phyloP scores from a whole-genome alignment of 768 basidiomycete genomes.

The Serendipita vermifera region DNA sequence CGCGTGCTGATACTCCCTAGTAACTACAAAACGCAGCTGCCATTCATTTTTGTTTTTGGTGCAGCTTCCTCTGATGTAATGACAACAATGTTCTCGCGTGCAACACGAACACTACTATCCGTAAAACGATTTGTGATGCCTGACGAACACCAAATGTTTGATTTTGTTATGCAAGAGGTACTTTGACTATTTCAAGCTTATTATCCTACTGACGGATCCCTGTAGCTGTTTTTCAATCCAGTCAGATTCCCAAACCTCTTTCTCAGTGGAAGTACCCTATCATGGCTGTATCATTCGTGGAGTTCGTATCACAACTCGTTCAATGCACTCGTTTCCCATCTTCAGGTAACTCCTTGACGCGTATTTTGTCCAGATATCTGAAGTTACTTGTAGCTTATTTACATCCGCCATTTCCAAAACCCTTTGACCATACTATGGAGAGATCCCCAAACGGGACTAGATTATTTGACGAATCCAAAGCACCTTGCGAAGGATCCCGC shows the following conservation, averaged over 20 bases:
- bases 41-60: background rate
- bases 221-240: background rate
- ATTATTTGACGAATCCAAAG: background rate
- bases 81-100: background rate
- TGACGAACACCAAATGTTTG: background rate
- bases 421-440: background rate
- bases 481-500: background rate
- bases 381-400: background rate
- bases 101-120: background rate
- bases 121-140: background rate
- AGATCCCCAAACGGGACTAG: background rate
- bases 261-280: background rate
- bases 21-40: background rate
- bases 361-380: background rate
- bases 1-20: no score
- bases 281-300: background rate
- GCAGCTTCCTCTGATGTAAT: background rate
- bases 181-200: background rate
- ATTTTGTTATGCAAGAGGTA: background rate
- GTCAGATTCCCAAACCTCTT: background rate
- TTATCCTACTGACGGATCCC: background rate
- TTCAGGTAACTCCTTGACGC: background rate
- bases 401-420: constrained; percentile 1
- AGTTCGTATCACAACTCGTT: background rate
- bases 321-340: background rate